Conservation (phyloP, 1,284 basidiomycete species). For the Fomitopsis betulina region DNA sequence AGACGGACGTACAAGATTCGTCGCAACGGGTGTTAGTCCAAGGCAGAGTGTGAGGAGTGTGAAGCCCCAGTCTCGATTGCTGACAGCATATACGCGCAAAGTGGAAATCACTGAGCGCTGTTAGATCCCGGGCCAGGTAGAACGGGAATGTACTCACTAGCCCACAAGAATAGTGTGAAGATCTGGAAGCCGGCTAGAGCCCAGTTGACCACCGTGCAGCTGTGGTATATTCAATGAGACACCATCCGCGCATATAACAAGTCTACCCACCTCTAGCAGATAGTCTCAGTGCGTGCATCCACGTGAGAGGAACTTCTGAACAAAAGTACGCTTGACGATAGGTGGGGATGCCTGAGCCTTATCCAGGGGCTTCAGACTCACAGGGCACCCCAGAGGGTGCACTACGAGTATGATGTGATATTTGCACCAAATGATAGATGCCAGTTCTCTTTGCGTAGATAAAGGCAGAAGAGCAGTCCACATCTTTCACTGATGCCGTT, state of each 20-base stretch:
- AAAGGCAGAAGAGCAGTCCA: too few relatives aligned
- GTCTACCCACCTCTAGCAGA: background rate
- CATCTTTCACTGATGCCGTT: too few relatives aligned
- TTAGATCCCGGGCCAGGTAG: background rate
- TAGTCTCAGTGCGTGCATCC: background rate
- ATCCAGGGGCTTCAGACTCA: too few relatives aligned
- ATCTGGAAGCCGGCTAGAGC: background rate
- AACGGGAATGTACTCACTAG: background rate
- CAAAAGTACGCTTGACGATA: too few relatives aligned
- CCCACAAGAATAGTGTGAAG: background rate
- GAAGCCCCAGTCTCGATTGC: conserved; percentile 2
- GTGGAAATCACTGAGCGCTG: background rate
- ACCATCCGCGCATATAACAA: background rate
- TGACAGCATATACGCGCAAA: conserved; percentile 4
- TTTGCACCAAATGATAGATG: too few relatives aligned
- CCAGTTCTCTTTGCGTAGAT: too few relatives aligned
- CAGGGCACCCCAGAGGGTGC: too few relatives aligned
- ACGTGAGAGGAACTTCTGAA: background rate
- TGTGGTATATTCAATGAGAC: background rate
- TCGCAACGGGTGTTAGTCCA: background rate
- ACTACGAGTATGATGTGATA: too few relatives aligned
- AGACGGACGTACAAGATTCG: background rate
- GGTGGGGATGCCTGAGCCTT: too few relatives aligned
- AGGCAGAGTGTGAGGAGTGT: background rate
- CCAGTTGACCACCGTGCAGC: conserved; percentile 1